Percentiles rank a stretch among this genome's conserved stretches.
Evolutionary conservation across 306 rosid genomes (phyloP).

Genomic region (Arachis hypogaea): DNA sequence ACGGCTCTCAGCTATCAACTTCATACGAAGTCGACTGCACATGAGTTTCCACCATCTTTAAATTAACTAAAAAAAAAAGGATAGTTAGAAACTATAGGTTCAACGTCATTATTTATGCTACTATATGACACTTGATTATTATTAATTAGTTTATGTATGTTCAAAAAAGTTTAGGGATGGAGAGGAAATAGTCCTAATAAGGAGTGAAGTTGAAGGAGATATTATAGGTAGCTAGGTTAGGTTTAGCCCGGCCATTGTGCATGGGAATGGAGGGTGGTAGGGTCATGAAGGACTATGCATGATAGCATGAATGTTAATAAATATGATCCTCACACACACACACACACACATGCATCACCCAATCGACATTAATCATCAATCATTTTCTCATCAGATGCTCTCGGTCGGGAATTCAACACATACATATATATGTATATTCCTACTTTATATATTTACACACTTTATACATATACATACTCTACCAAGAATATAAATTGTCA

Average conservation of each 20-base stretch:
- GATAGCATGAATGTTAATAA: background rate
- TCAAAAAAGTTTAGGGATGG: too few relatives aligned
- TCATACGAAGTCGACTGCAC: too few relatives aligned
- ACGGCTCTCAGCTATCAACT: too few relatives aligned
- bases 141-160: too few relatives aligned
- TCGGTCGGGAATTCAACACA: slow-evolving; percentile 47
- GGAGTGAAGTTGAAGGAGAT: background rate
- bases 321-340: background rate
- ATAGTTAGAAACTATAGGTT: too few relatives aligned
- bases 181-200: background rate
- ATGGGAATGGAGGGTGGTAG: background rate
- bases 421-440: slow-evolving; percentile 28
- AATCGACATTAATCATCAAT: slow-evolving; percentile 38
- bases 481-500: too few relatives aligned
- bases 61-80: too few relatives aligned
- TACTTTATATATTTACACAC: background rate
- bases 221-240: background rate
- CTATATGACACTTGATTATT: too few relatives aligned
- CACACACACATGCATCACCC: background rate
- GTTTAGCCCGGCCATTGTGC: slow-evolving; percentile 3
- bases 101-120: too few relatives aligned
- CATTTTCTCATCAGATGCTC: slow-evolving; percentile 54
- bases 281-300: background rate
- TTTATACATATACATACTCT: too few relatives aligned
- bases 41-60: too few relatives aligned